A percentile compares a stretch with the other conserved stretches of the same genome.
phyloP scores from a whole-genome alignment of 768 basidiomycete species.

The Psilocybe cyanescens region DNA sequence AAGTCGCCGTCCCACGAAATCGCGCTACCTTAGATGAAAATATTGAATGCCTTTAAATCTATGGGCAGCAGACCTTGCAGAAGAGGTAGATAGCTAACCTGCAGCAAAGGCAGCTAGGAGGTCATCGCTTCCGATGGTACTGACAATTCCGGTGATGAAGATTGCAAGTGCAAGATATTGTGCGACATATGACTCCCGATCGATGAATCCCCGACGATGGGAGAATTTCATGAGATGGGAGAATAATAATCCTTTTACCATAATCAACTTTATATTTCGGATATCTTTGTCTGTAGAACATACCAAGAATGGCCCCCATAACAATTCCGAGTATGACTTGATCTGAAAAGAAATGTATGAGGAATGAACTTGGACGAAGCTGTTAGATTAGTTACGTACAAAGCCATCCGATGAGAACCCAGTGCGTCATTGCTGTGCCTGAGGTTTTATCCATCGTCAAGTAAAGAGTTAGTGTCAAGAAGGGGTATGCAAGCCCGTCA shows the following conservation, averaged over 20 bases:
- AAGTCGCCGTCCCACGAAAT: slow-evolving; percentile 93
- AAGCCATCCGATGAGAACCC: slow-evolving; percentile 86
- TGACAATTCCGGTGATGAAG: slow-evolving; percentile 79
- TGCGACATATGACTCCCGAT: slow-evolving; percentile 79
- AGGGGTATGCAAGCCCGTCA: slow-evolving; percentile 95
- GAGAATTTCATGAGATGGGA: slow-evolving; percentile 68
- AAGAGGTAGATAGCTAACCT: slow-evolving; percentile 38
- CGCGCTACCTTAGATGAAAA: slow-evolving; percentile 61
- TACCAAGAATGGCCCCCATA: slow-evolving; percentile 63
- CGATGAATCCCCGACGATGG: slow-evolving; percentile 30
- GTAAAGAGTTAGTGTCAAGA: slow-evolving; percentile 86
- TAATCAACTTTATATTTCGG: not conserved
- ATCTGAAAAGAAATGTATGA: slow-evolving; percentile 46
- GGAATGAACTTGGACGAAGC: not conserved
- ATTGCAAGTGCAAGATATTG: slow-evolving; percentile 79
- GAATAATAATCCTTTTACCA: slow-evolving; percentile 58
- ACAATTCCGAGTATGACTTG: slow-evolving; percentile 78
- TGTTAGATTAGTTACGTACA: slow-evolving; percentile 47
- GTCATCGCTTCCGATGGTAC: slow-evolving; percentile 84
- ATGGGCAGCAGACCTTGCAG: slow-evolving; percentile 1
- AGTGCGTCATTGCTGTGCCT: slow-evolving; percentile 72
- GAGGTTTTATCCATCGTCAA: slow-evolving; percentile 71
- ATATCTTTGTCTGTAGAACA: slow-evolving; percentile 5
- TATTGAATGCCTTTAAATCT: slow-evolving; percentile 12
- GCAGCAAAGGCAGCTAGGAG: slow-evolving; percentile 88